These are phyloP conservation scores for Gastrolobium bilobum DNA, from an alignment of 306 rosid genomes.

Conservation along the genomic window DNA sequence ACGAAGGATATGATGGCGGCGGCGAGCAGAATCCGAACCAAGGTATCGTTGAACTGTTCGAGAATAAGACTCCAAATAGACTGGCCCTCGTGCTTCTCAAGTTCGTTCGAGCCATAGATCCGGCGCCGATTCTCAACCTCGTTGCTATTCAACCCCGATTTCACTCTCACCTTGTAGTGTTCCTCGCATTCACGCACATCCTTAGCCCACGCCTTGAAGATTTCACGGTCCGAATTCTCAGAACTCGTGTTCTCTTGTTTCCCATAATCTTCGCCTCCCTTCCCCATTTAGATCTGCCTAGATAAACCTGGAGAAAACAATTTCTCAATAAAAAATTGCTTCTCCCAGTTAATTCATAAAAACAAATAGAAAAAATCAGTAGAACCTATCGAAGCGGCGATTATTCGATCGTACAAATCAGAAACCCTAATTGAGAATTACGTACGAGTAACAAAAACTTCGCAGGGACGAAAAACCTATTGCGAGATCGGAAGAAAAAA, in stretches of 20 bases:
- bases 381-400: neutral
- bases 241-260: constrained; percentile 49
- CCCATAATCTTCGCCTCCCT: constrained; percentile 65
- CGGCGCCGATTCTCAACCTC: constrained; percentile 67
- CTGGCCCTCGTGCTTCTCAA: constrained; percentile 86
- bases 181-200: constrained; percentile 77
- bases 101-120: constrained; percentile 77
- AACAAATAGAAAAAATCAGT: neutral
- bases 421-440: constrained; percentile 45
- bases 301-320: constrained; percentile 45
- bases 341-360: constrained; percentile 33
- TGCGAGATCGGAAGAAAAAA: neutral
- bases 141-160: constrained; percentile 52
- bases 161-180: constrained; percentile 62
- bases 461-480: neutral
- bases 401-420: neutral
- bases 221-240: constrained; percentile 38
- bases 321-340: constrained; percentile 27
- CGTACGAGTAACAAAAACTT: neutral
- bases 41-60: constrained; percentile 89
- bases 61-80: constrained; percentile 75
- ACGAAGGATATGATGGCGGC: constrained; percentile 92
- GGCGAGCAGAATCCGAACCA: constrained; percentile 83
- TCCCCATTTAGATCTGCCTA: constrained; percentile 63
- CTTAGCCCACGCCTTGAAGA: constrained; percentile 78